Base-by-base conservation (phyloP, 23 red algal genomes). In the Gracilaria gracilis region DNA sequence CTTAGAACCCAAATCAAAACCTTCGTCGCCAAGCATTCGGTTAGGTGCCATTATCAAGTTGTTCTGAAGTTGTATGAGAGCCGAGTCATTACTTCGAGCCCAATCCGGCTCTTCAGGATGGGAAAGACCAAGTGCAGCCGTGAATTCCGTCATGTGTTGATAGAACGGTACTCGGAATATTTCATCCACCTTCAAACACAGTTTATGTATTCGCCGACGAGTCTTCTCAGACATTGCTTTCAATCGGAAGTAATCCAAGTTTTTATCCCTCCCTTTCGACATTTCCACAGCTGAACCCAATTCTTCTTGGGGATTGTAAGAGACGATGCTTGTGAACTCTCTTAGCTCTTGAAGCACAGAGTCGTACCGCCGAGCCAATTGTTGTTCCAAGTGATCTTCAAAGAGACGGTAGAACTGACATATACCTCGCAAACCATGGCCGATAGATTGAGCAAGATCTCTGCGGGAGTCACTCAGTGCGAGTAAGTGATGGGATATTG, bases 161-260 rank as follows among this genome's bases (percentile, higher is more conserved):
- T 82, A 87, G 37, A 87, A 83, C 15, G 92, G 92, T 16, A 73
- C 64, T 24, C 92, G 92, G 40, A 94, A 59, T 35, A 81, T 67
- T 3, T 8, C 44, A 72, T 94, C 92, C 83, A 94, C 71, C 55
- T 94, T 83, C 17, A 86, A 28, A 36, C 82, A 87, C 27, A 95
- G 50, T 36, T 89, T 90, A 83, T 96, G 94, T 47, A 96, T 53
- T 80, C 53, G 76, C 24, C 94, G 66, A 20, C 77, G 76, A 35
- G 84, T 96, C 31, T 66, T 67, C 25, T 90, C 79, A n/a, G 88
- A 87, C 17, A 42, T 44, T 15, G 77, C 80, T 27, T 86, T 91
- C 61, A 96, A 44, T 28, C 94, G 87, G 49, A 58, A 65, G 61
- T 96, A 96, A 46, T 96, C 94, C 40, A 95, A 33, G 37, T 91